Conservation (phyloP, 345 rosid genomes). For the Euphorbia tirucalli region DNA sequence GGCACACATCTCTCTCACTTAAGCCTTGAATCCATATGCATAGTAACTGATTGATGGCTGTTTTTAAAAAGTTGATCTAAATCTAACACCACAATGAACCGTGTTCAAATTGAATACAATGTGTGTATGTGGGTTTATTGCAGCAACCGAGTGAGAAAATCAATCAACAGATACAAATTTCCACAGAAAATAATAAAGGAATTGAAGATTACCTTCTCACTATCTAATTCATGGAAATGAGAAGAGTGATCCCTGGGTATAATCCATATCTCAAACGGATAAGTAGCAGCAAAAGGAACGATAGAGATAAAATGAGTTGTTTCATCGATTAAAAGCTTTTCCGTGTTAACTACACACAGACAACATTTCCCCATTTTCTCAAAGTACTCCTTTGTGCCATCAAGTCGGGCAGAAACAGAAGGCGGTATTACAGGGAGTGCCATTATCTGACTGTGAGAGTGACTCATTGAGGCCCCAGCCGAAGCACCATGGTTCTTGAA, state of each 20-base stretch:
- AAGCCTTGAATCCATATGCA: not conserved
- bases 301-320: slow-evolving; percentile 57
- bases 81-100: not conserved
- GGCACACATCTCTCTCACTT: not conserved
- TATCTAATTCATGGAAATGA: slow-evolving; percentile 64
- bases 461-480: slow-evolving; percentile 95
- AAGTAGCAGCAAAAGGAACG: slow-evolving; percentile 64
- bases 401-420: slow-evolving; percentile 49
- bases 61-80: not conserved
- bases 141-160: not conserved
- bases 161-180: not conserved
- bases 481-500: slow-evolving; percentile 92
- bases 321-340: slow-evolving; percentile 57
- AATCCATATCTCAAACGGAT: slow-evolving; percentile 88
- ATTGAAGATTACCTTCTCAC: slow-evolving; percentile 43
- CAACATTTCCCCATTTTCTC: slow-evolving; percentile 57
- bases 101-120: not conserved
- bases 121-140: not conserved
- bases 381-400: slow-evolving; percentile 57
- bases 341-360: slow-evolving; percentile 54
- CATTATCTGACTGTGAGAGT: slow-evolving; percentile 84
- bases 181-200: not conserved
- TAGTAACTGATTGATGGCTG: not conserved
- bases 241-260: slow-evolving; percentile 62
- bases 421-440: slow-evolving; percentile 81